A percentile compares a stretch with the other conserved stretches of the same genome.
These are phyloP conservation scores for Lepidopterella palustris DNA, from an alignment of 495 filamentous ascomycete species.

Conservation along the genomic window DNA sequence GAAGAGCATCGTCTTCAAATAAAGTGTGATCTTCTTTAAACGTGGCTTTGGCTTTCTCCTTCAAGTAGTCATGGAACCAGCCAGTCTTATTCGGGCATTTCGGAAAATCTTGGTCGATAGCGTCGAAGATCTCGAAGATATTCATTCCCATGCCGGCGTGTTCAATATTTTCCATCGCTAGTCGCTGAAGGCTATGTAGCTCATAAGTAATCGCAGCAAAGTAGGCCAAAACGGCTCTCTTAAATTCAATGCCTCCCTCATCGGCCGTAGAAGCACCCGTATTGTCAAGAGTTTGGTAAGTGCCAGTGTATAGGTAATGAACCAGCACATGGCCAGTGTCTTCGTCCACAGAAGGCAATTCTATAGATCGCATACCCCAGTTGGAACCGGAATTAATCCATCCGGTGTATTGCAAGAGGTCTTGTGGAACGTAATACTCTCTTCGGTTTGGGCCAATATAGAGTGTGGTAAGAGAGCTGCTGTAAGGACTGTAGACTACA, in stretches of 20 bases:
- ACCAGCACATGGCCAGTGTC: conserved; percentile 11
- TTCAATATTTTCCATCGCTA: conserved; percentile 6
- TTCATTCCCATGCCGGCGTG: not conserved
- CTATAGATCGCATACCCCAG: not conserved
- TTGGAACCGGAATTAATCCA: not conserved
- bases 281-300: conserved; percentile 4
- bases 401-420: not conserved
- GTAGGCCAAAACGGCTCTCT: conserved; percentile 7
- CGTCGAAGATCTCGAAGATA: conserved; percentile 14
- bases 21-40: conserved; percentile 1
- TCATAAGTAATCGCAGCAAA: conserved; percentile 12
- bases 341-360: conserved; percentile 16
- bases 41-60: conserved; percentile 2
- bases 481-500: not conserved
- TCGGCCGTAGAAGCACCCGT: not conserved
- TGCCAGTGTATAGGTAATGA: conserved; percentile 16
- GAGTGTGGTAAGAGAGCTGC: not conserved
- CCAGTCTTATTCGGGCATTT: conserved; percentile 2
- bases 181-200: conserved; percentile 7
- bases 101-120: conserved; percentile 9
- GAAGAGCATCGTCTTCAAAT: not conserved
- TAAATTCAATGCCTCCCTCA: not conserved
- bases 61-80: conserved; percentile 9
- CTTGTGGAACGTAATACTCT: not conserved
- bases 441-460: not conserved